Conservation (phyloP, 768 basidiomycete genomes). For the Boletus rubropictus region DNA sequence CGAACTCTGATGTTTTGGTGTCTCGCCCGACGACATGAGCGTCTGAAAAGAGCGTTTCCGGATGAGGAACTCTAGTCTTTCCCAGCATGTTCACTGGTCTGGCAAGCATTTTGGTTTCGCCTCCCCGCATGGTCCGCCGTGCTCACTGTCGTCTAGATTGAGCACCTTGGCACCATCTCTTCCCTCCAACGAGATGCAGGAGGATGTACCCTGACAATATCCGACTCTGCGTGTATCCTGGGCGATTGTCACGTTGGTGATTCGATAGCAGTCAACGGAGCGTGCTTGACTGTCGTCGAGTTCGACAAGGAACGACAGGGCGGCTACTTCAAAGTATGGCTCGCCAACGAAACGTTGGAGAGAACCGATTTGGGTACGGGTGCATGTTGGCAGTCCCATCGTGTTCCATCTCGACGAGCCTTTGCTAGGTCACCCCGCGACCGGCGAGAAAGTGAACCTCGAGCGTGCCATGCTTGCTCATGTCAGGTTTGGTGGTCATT, state of each 20-base stretch:
- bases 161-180: conserved; percentile 77
- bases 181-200: conserved; percentile 57
- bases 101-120: conserved; percentile 39
- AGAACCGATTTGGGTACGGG: conserved; percentile 81
- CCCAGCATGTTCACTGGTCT: conserved; percentile 70
- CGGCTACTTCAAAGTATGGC: conserved; percentile 89
- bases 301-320: conserved; percentile 59
- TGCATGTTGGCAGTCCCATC: background rate
- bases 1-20: conserved; percentile 3
- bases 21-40: conserved; percentile 16
- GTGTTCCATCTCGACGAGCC: conserved; percentile 2
- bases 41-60: conserved; percentile 2
- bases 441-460: conserved; percentile 80
- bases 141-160: conserved; percentile 53
- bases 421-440: conserved; percentile 62
- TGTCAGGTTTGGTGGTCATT: conserved; percentile 92
- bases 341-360: conserved; percentile 91
- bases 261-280: conserved; percentile 86
- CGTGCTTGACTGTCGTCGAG: conserved; percentile 86
- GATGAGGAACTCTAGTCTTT: background rate
- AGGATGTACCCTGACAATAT: conserved; percentile 81
- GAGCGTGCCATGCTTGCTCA: conserved; percentile 94
- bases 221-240: conserved; percentile 65
- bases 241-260: conserved; percentile 90
- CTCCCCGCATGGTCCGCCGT: background rate